Base-by-base conservation (phyloP, 129 eudicot genomes). In the Glebionis coronaria region DNA sequence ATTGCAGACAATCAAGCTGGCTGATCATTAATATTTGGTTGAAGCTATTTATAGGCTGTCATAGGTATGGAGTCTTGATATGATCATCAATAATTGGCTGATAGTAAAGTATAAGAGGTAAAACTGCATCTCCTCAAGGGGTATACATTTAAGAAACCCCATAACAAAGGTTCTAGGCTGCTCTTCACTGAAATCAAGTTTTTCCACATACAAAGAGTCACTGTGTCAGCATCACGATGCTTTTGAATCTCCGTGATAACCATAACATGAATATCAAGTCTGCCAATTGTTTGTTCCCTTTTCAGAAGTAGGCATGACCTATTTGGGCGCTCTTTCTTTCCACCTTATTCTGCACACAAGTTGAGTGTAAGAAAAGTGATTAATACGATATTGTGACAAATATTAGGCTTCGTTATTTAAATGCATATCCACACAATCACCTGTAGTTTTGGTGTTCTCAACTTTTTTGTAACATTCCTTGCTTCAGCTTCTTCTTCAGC, bases 221-320 rank as follows among this genome's bases (percentile, higher is more conserved):
- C n/a, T n/a, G n/a, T n/a, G n/a, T n/a, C n/a, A n/a, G 98, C 98
- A 88, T 88, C 96, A 44, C 96, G 96, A 80, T 92, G 98, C 62
- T 92, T 88, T n/a, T n/a, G n/a, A n/a, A n/a, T n/a, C n/a, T n/a
- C n/a, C n/a, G n/a, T n/a, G n/a, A n/a, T n/a, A n/a, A 86, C 83
- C 52, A 95, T 96, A 67, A 92, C 96, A 69, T 96, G 98, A 63
- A 92, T 88, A 76, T 92, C 95, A 65, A 92, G 90, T 71, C 98
- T 92, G 61, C 81, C 67, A 56, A 92, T 82, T 5, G 96, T 66
- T 58, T 88, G 73, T 65, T 86, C 98, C 47, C n/a, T 88, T 72
- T 67, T 88, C 94, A 53, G 76, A 73, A 71, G 80, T 73, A 65
- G 83, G 69, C 76, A 79, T 88, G 5, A 87, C 69, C 86, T 88